A percentile compares a stretch with the other conserved stretches of the same genome.
Conservation (phyloP, 352 stramenopile genomes). For the Pythium plurisporium region DNA sequence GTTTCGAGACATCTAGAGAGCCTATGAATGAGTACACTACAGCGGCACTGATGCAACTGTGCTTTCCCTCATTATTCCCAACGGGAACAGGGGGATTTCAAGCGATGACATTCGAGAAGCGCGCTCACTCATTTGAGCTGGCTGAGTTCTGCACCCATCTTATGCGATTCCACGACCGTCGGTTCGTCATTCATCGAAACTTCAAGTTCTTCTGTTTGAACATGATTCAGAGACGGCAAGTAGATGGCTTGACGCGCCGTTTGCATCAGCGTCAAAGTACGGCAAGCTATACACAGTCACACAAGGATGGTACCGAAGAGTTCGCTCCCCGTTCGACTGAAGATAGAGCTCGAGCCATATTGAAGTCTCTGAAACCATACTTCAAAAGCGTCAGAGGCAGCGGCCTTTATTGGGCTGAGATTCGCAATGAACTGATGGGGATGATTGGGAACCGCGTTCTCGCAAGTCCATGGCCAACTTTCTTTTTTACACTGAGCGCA, state of each 20-base stretch:
- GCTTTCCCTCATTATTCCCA: neutral
- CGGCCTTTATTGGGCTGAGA: constrained; percentile 20
- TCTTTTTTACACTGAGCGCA: constrained; percentile 29
- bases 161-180: neutral
- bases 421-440: constrained; percentile 17
- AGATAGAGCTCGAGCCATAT: neutral
- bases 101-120: neutral
- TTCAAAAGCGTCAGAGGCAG: constrained; percentile 12
- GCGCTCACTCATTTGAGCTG: neutral
- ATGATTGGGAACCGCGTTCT: constrained; percentile 22
- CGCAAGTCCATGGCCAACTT: constrained; percentile 11
- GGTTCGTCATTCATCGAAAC: constrained; percentile 13
- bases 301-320: too few species aligned
- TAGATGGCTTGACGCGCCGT: constrained; percentile 23
- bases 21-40: neutral
- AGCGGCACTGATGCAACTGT: neutral
- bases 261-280: too few species aligned
- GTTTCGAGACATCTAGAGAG: too few species aligned
- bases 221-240: constrained; percentile 23
- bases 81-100: neutral
- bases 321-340: too few species aligned
- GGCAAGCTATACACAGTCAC: too few species aligned
- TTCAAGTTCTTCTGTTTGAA: constrained; percentile 31
- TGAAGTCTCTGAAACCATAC: constrained; percentile 21
- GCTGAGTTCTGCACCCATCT: neutral